Conservation (phyloP, 2,329 filamentous ascomycete species). For the Aspergillus carbonarius region DNA sequence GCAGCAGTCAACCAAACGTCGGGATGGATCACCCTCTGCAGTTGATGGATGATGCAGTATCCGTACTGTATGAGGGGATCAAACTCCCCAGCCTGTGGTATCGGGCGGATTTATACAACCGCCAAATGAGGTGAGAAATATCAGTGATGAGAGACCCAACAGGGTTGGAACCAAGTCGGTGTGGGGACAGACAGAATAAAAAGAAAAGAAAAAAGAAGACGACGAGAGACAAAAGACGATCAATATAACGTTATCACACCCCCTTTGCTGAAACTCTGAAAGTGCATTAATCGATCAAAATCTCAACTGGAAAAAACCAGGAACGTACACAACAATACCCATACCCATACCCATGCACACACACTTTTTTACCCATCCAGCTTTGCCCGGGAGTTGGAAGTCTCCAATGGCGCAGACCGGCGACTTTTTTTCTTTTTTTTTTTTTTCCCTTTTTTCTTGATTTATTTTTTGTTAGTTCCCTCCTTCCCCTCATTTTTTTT, state of each 20-base stretch:
- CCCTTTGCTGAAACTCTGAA: background rate
- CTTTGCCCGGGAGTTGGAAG: background rate
- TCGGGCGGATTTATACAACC: background rate
- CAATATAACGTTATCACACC: background rate
- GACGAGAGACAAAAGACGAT: background rate
- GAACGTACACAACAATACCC: background rate
- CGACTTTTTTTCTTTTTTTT: background rate
- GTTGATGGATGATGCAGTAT: background rate
- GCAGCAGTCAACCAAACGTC: slow-evolving; percentile 11
- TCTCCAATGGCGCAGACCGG: slow-evolving; percentile 4
- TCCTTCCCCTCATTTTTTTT: too few relatives aligned
- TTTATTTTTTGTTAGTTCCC: too few relatives aligned
- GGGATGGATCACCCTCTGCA: background rate
- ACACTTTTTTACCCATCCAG: background rate
- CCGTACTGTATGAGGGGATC: background rate
- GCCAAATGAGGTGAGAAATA: background rate
- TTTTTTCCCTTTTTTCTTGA: background rate
- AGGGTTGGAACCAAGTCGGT: background rate
- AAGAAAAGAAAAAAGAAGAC: background rate
- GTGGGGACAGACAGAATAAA: background rate
- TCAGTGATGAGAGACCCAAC: background rate
- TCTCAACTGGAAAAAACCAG: background rate
- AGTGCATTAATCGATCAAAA: background rate
- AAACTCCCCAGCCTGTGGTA: background rate
- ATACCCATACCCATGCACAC: background rate